These are phyloP conservation scores for Pyrenula massariospora DNA, from an alignment of 495 filamentous ascomycete species.

Conservation along the genomic window DNA sequence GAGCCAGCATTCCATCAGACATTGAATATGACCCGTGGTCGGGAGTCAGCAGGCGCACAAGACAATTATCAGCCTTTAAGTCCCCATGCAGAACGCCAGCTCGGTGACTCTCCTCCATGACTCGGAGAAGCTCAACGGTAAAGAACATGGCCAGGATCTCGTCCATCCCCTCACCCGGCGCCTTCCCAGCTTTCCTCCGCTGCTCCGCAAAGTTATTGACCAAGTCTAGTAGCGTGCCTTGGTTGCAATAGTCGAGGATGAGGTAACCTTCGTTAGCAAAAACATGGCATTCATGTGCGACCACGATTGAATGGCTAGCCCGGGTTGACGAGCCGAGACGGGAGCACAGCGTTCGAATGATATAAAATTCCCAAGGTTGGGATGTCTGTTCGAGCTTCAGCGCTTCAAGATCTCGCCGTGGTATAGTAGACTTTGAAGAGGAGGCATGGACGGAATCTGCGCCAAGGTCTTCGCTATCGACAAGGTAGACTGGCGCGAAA, in stretches of 20 bases:
- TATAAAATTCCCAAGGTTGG: constrained; percentile 94
- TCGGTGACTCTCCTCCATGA: constrained; percentile 73
- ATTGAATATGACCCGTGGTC: constrained; percentile 21
- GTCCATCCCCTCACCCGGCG: constrained; percentile 51
- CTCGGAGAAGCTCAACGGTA: constrained; percentile 79
- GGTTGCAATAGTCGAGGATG: constrained; percentile 73
- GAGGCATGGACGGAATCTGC: constrained; percentile 30
- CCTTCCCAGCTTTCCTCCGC: constrained; percentile 26
- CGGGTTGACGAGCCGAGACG: constrained; percentile 52
- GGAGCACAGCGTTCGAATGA: constrained; percentile 69
- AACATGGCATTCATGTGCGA: constrained; percentile 77
- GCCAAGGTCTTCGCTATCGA: constrained; percentile 44
- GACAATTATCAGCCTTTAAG: constrained; percentile 88
- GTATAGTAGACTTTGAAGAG: constrained; percentile 34
- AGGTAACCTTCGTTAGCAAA: constrained; percentile 79
- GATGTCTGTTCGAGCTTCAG: constrained; percentile 69
- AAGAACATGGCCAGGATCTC: constrained; percentile 91
- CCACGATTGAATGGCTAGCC: constrained; percentile 61
- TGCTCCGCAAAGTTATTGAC: constrained; percentile 72
- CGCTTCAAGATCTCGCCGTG: constrained; percentile 57
- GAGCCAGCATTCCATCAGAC: constrained; percentile 32
- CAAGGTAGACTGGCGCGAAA: constrained; percentile 88
- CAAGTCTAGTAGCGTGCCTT: constrained; percentile 87
- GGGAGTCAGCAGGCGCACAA: constrained; percentile 56
- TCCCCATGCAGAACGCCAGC: constrained; percentile 82